Percentiles rank a stretch among this genome's conserved stretches.
These are phyloP conservation scores for Platanus orientalis DNA, from an alignment of 164 flowering plant species.

Conservation along the genomic window DNA sequence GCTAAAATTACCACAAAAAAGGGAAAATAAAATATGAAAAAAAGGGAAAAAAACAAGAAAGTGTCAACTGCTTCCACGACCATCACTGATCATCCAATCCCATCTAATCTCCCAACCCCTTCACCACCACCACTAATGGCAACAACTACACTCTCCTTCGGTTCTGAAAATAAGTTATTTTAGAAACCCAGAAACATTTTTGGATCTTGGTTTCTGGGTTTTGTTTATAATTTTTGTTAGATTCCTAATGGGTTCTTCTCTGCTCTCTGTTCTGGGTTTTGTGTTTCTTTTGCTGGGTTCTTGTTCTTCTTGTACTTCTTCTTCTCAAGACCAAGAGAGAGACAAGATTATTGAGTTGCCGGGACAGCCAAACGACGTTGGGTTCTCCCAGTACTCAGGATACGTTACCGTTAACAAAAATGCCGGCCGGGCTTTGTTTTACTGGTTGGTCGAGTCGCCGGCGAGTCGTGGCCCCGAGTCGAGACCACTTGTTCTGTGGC, in stretches of 20 bases:
- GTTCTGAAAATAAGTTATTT: neutral
- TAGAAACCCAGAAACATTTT: conserved; percentile 3
- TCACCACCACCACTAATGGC: neutral
- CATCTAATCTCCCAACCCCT: neutral
- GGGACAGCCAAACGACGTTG: conserved; percentile 72
- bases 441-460: conserved; percentile 88
- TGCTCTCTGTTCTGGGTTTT: conserved; percentile 17
- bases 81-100: neutral
- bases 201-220: conserved; percentile 16
- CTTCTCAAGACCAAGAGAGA: conserved; percentile 35
- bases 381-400: conserved; percentile 79
- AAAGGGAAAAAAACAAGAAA: too few species aligned
- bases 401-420: conserved; percentile 71
- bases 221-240: neutral
- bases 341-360: conserved; percentile 71
- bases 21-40: too few species aligned
- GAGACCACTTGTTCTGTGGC: conserved; percentile 88
- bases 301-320: conserved; percentile 14
- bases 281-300: conserved; percentile 12
- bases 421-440: conserved; percentile 88
- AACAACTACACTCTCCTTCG: neutral
- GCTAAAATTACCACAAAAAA: too few species aligned
- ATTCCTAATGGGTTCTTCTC: conserved; percentile 7
- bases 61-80: neutral
- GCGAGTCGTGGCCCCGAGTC: conserved; percentile 38